Evolutionary conservation across 345 rosid species (phyloP), one percentile per base, ranked within the genome.

Genomic region (Diplotaxis tenuifolia): DNA sequence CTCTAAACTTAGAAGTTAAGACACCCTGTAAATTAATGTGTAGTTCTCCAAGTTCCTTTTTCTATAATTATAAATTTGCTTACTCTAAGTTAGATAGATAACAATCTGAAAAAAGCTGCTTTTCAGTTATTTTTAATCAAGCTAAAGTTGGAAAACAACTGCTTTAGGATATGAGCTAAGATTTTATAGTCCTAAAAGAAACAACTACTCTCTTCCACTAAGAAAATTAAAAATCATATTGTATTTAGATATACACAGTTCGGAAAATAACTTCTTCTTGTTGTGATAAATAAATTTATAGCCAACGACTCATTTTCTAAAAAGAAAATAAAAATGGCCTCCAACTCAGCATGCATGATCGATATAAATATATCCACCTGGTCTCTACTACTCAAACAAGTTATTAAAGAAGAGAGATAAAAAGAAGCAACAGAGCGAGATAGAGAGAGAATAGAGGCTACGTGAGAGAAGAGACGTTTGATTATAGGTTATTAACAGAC

Each of bases 341-440:
- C 64, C 78, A 54, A 53, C 63, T 60, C 72, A 53, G 9, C 32
- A 7, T 66, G 5, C 16, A 60, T 12, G 38, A 15, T 56, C 0
- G 18, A 18, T 67, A 74, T 74, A 75, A 50, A 62, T 61, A 68
- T 20, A 15, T 2, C 38, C 36, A 58, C 25, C 9, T 36, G 21
- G 63, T 52, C 55, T 60, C 31, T 19, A 74, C 71, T 74, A 58
- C 72, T 50, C 74, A 15, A 52, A 67, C 61, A 42, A n/a, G 50
- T 42, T 42, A 42, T 5, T 42, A n/a, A 5, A 12, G 58, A 47
- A 38, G 59, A 65, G 19, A 69, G 42, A 38, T 9, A n/a, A 25
- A n/a, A 52, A 67, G 3, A 19, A 28, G 63, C 38, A 2, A 63
- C 54, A 21, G 57, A 54, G 23, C 6, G 61, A 50, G 40, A 61